phyloP scores from a whole-genome alignment of 805 yeast genomes.

The Torulaspora quercuum region DNA sequence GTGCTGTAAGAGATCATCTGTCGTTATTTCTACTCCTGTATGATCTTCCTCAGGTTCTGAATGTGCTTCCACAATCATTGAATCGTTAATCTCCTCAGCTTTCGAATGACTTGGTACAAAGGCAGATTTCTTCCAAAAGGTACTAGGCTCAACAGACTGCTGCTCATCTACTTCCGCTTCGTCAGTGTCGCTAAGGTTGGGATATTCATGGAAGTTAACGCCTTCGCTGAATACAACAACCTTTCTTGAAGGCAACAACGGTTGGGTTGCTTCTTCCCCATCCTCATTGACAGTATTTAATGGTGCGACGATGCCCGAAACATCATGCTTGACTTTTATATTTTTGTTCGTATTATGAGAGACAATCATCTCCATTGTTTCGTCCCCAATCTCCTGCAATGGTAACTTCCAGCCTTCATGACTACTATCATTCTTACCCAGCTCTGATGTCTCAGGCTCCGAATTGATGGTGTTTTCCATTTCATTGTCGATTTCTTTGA shows the following conservation, averaged over 20 bases:
- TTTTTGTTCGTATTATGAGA: slow-evolving; percentile 25
- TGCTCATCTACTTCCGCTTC: slow-evolving; percentile 1
- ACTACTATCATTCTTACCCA: neutral
- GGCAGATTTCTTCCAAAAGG: slow-evolving; percentile 12
- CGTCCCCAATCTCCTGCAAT: slow-evolving; percentile 33
- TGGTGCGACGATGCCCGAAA: no score
- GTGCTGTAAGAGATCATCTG: slow-evolving; percentile 17
- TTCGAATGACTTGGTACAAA: slow-evolving; percentile 1
- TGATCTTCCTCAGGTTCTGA: slow-evolving; percentile 13
- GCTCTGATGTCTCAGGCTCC: slow-evolving; percentile 1
- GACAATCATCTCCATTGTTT: slow-evolving; percentile 35
- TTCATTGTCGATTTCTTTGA: slow-evolving; percentile 34
- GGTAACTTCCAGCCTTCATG: slow-evolving; percentile 22
- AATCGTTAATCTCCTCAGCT: neutral
- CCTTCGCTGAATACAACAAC: slow-evolving; percentile 23
- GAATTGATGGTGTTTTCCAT: slow-evolving; percentile 20
- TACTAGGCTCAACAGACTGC: slow-evolving; percentile 3
- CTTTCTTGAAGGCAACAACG: slow-evolving; percentile 10
- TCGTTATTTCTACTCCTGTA: slow-evolving; percentile 13
- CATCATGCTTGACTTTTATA: slow-evolving; percentile 1
- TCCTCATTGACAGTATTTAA: no score
- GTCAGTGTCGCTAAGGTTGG: slow-evolving; percentile 10
- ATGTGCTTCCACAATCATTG: slow-evolving; percentile 5
- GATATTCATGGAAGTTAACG: slow-evolving; percentile 18
- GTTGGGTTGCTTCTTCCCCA: neutral